Evolutionary conservation across 225 moss, liverwort and hornwort species (phyloP).

Genomic region (Physcomitrellopsis africana): DNA sequence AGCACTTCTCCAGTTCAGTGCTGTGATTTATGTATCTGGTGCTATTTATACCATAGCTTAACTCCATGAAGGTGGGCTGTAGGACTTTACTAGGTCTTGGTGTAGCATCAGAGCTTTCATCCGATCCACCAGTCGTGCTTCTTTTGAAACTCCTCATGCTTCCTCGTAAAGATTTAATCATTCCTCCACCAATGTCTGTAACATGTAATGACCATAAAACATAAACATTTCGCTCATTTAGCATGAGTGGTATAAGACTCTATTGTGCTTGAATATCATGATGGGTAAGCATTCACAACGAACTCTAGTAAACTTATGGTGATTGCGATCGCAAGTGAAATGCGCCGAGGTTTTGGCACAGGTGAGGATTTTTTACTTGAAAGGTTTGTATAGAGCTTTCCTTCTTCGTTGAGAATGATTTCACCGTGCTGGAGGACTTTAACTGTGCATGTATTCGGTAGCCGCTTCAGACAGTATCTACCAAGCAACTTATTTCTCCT

Average conservation of each 20-base stretch:
- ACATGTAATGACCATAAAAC: neutral
- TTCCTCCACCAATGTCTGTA: conserved; percentile 39
- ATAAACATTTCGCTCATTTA: neutral
- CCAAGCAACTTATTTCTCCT: conserved; percentile 54
- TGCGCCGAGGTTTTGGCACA: neutral
- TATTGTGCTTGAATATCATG: neutral
- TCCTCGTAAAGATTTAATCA: conserved; percentile 37
- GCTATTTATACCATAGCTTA: conserved; percentile 6
- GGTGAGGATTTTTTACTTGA: conserved; percentile 30
- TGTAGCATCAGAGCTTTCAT: neutral
- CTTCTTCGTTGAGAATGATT: conserved; percentile 53
- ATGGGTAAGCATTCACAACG: neutral
- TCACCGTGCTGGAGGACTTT: conserved; percentile 53
- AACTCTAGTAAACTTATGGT: neutral
- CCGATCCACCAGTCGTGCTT: conserved; percentile 28
- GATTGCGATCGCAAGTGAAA: neutral
- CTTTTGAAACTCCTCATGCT: conserved; percentile 45
- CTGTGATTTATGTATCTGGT: conserved; percentile 35
- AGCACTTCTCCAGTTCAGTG: conserved; percentile 43
- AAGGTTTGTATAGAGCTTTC: conserved; percentile 32
- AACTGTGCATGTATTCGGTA: conserved; percentile 53
- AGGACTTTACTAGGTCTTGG: conserved; percentile 34
- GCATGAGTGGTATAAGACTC: neutral
- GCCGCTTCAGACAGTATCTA: conserved; percentile 52
- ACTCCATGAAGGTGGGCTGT: conserved; percentile 8